phyloP scores from a whole-genome alignment of 2,329 filamentous ascomycete species.

The Diaporthe aspalathi region DNA sequence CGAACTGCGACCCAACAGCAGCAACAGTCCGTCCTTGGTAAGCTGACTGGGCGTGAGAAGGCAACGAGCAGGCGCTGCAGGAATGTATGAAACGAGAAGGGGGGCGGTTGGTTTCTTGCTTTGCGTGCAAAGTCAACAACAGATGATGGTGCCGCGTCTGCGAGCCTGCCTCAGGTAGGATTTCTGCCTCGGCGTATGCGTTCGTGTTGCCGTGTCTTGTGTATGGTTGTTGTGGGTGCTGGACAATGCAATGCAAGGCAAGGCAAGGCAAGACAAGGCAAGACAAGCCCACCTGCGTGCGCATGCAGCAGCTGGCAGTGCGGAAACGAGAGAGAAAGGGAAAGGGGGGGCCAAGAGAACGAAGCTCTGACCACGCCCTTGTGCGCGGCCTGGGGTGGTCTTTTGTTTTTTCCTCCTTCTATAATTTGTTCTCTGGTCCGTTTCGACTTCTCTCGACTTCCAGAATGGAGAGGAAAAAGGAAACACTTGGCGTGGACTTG shows the following conservation, averaged over 20 bases:
- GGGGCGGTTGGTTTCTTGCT: background rate
- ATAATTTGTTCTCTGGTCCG: slow-evolving; percentile 4
- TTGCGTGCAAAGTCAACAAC: slow-evolving; percentile 13
- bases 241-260: background rate
- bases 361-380: slow-evolving; percentile 26
- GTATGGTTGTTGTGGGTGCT: background rate
- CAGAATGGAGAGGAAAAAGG: slow-evolving; percentile 4
- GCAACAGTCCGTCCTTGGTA: background rate
- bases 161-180: slow-evolving; percentile 5
- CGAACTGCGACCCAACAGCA: slow-evolving; percentile 17
- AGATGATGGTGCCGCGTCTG: slow-evolving; percentile 5
- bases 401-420: slow-evolving; percentile 8
- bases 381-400: slow-evolving; percentile 15
- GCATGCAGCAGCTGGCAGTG: background rate
- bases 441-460: background rate
- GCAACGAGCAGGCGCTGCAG: slow-evolving; percentile 5
- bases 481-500: slow-evolving; percentile 23
- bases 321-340: background rate
- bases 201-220: background rate
- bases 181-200: background rate
- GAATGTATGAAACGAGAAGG: background rate
- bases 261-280: background rate
- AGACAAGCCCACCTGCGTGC: slow-evolving; percentile 8
- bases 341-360: slow-evolving; percentile 20
- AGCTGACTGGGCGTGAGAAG: background rate